Percentiles rank a stretch among this genome's conserved stretches.
These are phyloP conservation scores for Phialemoniopsis sp. DNA, from an alignment of 2,329 filamentous ascomycete genomes.

Conservation along the genomic window DNA sequence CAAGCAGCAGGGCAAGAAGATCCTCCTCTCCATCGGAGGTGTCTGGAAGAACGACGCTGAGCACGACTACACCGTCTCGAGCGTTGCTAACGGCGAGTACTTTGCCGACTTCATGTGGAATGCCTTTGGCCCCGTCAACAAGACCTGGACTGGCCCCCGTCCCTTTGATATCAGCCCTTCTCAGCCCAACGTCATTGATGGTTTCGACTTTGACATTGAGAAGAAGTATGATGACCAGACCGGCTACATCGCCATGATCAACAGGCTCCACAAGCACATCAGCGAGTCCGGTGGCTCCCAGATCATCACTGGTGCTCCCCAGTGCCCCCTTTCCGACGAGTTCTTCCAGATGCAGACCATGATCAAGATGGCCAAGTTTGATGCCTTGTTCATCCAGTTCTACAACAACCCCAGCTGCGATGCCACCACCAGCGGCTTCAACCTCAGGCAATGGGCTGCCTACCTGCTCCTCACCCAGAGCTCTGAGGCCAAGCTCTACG, in stretches of 20 bases:
- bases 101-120: constrained; percentile 32
- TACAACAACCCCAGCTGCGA: constrained; percentile 41
- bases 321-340: constrained; percentile 30
- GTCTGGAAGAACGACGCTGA: constrained; percentile 15
- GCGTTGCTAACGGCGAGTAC: constrained; percentile 17
- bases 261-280: constrained; percentile 7
- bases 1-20: constrained; percentile 55
- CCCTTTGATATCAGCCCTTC: constrained; percentile 32
- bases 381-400: constrained; percentile 40
- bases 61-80: constrained; percentile 28
- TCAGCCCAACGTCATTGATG: constrained; percentile 38
- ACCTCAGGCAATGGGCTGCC: constrained; percentile 28
- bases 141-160: constrained; percentile 22
- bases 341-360: constrained; percentile 39
- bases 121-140: constrained; percentile 28
- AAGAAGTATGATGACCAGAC: constrained; percentile 16
- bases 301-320: constrained; percentile 28
- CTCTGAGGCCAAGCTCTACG: constrained; percentile 28
- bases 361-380: constrained; percentile 29
- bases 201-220: constrained; percentile 49
- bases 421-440: constrained; percentile 24
- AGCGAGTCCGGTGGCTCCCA: constrained; percentile 9
- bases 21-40: constrained; percentile 62
- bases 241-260: constrained; percentile 21
- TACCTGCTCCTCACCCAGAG: constrained; percentile 24